A percentile compares a stretch with the other conserved stretches of the same genome.
Evolutionary conservation across 2,329 filamentous ascomycete species (phyloP).

Genomic region (Dactylellina leptospora): DNA sequence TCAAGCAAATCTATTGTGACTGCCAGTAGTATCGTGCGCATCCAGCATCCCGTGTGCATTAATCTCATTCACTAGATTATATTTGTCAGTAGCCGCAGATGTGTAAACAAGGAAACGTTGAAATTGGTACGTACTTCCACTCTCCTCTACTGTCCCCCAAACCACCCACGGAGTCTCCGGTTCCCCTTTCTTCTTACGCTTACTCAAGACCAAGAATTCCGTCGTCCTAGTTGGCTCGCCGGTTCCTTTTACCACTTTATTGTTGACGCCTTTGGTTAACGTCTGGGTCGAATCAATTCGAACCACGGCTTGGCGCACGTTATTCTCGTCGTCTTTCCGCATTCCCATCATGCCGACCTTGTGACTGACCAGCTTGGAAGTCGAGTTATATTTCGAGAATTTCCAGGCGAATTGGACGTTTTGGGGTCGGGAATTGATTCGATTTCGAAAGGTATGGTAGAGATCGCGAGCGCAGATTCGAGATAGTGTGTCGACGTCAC

Average conservation of each 20-base stretch:
- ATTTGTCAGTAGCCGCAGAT: slow-evolving; percentile 9
- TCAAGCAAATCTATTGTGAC: neutral
- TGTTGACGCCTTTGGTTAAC: slow-evolving; percentile 52
- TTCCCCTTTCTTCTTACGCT: slow-evolving; percentile 50
- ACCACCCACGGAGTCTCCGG: slow-evolving; percentile 55
- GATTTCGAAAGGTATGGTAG: slow-evolving; percentile 54
- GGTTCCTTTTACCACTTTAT: slow-evolving; percentile 52
- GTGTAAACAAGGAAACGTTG: neutral
- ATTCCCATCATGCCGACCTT: slow-evolving; percentile 35
- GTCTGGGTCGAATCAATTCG: slow-evolving; percentile 56
- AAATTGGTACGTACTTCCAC: slow-evolving; percentile 41
- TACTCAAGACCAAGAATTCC: slow-evolving; percentile 56
- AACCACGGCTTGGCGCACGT: slow-evolving; percentile 55
- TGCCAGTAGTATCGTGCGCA: neutral
- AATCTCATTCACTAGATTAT: slow-evolving; percentile 21
- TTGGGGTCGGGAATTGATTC: slow-evolving; percentile 48
- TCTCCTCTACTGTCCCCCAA: slow-evolving; percentile 57
- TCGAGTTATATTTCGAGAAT: slow-evolving; percentile 51
- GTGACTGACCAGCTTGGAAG: slow-evolving; percentile 53
- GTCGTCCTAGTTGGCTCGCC: slow-evolving; percentile 52
- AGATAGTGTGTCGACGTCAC: slow-evolving; percentile 54
- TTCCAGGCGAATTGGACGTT: slow-evolving; percentile 55
- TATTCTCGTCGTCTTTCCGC: slow-evolving; percentile 43
- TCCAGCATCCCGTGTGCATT: neutral
- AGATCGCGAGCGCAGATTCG: slow-evolving; percentile 56